Evolutionary conservation across 2,329 filamentous ascomycete genomes (phyloP), one percentile per base, ranked within the genome.

Genomic region (Pseudogymnoascus sp.): DNA sequence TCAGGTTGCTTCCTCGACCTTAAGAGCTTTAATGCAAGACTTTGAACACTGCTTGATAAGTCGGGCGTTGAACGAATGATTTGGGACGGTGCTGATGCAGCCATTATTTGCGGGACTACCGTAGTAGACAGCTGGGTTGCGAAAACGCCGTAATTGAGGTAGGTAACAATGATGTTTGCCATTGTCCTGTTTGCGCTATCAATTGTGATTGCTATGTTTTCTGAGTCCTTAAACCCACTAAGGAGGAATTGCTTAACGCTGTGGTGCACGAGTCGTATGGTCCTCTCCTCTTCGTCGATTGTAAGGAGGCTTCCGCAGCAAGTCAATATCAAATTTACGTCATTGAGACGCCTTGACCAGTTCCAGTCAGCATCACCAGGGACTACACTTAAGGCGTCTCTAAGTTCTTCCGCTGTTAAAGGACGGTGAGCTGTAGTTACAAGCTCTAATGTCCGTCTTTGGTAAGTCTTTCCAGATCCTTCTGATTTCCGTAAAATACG

Each of bases 311-410:
- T 70, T 16, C 75, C 74, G 19, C 75, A 77, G 37, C 67, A 74
- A 12, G 64, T 63, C 2, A 77, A 60, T 1, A 66, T 61, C 0
- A 65, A 60, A 28, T 68, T 63, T 0, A 75, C 65, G 14, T 74
- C 63, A 19, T 72, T 74, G 12, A 73, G 24, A 33, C 69, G 62
- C 22, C 50, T 65, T 19, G 40, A 35, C 0, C 66, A 66, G 12
- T 71, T 62, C 73, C 72, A 75, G 1, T 33, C 31, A 0, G 66
- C 59, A 11, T 75, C 65, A 1, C 76, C 75, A 5, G 72, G 71
- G 2, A 64, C 63, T 0, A 80, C 74, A 12, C 76, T 77, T 0
- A 78, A 60, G 4, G 75, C 75, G 69, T 79, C 77, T 16, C 71
- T 69, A 56, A 80, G 66, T 59, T 79, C 73, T 0, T 74, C 68